Evolutionary conservation across 768 basidiomycete species (phyloP).

Genomic region (Gymnopilus dilepis): DNA sequence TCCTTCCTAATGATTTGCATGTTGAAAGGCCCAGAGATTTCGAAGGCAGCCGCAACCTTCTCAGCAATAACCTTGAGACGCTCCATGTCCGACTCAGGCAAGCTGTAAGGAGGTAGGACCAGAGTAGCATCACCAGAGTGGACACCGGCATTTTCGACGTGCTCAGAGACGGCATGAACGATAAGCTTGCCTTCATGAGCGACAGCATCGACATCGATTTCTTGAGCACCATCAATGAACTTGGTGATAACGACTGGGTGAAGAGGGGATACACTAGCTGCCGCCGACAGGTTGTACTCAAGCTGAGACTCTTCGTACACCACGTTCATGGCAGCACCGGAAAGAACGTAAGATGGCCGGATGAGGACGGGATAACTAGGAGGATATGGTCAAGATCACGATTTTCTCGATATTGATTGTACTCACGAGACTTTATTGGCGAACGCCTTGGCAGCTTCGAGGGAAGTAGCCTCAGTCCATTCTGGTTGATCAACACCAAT

Average conservation of each 20-base stretch:
- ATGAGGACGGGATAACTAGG: conserved; percentile 94
- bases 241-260: conserved; percentile 99
- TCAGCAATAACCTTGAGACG: conserved; percentile 93
- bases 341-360: conserved; percentile 97
- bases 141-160: conserved; percentile 98
- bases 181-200: conserved; percentile 91
- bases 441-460: conserved; percentile 91
- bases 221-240: conserved; percentile 97
- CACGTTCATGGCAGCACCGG: conserved; percentile 99
- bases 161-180: conserved; percentile 96
- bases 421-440: conserved; percentile 81
- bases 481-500: conserved; percentile 97
- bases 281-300: conserved; percentile 95
- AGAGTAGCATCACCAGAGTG: conserved; percentile 99
- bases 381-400: conserved; percentile 13
- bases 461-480: conserved; percentile 89
- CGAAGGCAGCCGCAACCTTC: conserved; percentile 93
- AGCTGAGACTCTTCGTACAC: conserved; percentile 90
- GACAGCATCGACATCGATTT: conserved; percentile 98
- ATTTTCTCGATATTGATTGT: neutral
- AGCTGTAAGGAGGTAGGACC: conserved; percentile 92
- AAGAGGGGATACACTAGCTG: conserved; percentile 93
- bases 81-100: conserved; percentile 74
- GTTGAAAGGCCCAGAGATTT: conserved; percentile 98
- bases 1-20: conserved; percentile 98